Evolutionary conservation across 2,329 filamentous ascomycete genomes (phyloP), one percentile per base, ranked within the genome.

Genomic region (Ceratocystis papillata): DNA sequence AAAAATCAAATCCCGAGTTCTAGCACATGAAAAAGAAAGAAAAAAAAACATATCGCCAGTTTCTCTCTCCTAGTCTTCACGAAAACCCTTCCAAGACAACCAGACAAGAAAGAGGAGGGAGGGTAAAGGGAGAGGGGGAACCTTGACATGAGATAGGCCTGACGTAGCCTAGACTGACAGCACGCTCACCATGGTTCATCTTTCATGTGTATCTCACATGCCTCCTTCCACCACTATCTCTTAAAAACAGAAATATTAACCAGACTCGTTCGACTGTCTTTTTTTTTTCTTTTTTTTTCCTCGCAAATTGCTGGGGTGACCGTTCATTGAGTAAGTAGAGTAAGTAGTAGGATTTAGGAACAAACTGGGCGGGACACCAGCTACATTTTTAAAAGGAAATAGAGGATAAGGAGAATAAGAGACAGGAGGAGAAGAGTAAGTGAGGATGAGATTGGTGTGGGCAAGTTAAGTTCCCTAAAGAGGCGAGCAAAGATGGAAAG

Each of bases 31-130:
- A 67, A 69, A 67, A 50, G 68, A 71, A 41, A 41, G 10, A 12
- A 41, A 12, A 12, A 37, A 67, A 69, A 68, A 69, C 33, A 28
- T 20, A 48, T 72, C 71, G 71, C 72, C 62, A 65, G 70, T 64
- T 28, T 22, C 60, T 61, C 28, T 41, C 30, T 41, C 57, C 57
- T 33, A 20, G 17, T 30, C 44, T 20, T 41, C 37, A 41, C 10
- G 3, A 41, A 41, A 41, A 3, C 37, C 37, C 37, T 12, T 3
- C 8, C 37, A 41, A 41, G 8, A 41, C 10, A 41, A 41, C 37
- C 8, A 12, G 10, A 41, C 37, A 41, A 41, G 37, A 41, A 41
- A 10, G 10, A 12, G 7, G 33, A 30, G 30, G 30, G 28, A 37
- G 33, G 37, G 37, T 41, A 12, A 41, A 12, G 37, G 37, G 8